Evolutionary conservation across 805 yeast genomes (phyloP).

Genomic region (Ogataea ganodermae): DNA sequence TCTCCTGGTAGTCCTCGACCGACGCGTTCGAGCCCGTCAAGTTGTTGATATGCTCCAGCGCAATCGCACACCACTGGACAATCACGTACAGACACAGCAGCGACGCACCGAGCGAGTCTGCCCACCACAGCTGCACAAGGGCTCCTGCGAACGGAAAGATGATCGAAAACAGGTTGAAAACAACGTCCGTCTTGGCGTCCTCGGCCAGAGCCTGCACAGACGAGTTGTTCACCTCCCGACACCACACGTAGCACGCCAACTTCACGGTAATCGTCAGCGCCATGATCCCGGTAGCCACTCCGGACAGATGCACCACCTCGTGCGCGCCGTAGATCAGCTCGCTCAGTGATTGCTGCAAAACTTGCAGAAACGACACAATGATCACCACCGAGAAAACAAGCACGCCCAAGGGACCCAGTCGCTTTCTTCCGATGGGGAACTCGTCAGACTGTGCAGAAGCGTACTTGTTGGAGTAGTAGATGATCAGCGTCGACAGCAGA

Average conservation of each 20-base stretch:
- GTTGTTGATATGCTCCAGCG: conserved; percentile 72
- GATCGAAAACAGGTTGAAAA: conserved; percentile 71
- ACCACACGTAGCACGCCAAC: conserved; percentile 63
- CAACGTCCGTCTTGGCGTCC: conserved; percentile 77
- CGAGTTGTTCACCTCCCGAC: conserved; percentile 58
- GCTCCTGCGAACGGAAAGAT: conserved; percentile 67
- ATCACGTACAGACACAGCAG: conserved; percentile 62
- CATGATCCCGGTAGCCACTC: conserved; percentile 61
- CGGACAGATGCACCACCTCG: conserved; percentile 48
- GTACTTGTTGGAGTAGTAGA: conserved; percentile 58
- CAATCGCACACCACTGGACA: conserved; percentile 61
- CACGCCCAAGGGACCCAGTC: conserved; percentile 79
- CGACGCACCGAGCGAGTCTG: conserved; percentile 76
- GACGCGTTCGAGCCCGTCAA: conserved; percentile 74
- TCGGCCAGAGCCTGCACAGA: conserved; percentile 80
- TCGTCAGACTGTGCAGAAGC: conserved; percentile 39
- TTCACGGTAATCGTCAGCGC: conserved; percentile 59
- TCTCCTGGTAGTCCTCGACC: conserved; percentile 60
- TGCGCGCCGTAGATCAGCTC: conserved; percentile 42
- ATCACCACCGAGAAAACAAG: conserved; percentile 71
- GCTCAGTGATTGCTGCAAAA: conserved; percentile 62
- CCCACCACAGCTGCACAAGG: conserved; percentile 59
- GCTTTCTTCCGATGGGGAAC: conserved; percentile 71
- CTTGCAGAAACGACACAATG: conserved; percentile 70
- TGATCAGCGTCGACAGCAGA: conserved; percentile 72